phyloP scores from a whole-genome alignment of 1,139 yeast genomes.

The Hyphopichia pseudoburtonii region DNA sequence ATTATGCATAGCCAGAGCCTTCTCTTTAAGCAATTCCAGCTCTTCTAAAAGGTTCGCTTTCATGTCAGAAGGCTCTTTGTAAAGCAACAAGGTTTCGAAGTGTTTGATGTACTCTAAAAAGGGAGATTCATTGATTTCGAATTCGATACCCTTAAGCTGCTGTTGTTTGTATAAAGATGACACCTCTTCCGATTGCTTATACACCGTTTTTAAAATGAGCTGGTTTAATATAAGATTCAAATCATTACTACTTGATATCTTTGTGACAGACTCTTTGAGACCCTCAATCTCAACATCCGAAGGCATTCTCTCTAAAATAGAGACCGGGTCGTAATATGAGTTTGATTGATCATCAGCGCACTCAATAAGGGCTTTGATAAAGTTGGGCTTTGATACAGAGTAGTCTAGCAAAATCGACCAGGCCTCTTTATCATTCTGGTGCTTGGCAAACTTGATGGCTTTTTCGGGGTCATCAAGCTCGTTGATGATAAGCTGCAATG shows the following conservation, averaged over 20 bases:
- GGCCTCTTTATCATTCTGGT: constrained; percentile 68
- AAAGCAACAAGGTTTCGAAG: constrained; percentile 26
- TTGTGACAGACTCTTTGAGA: constrained; percentile 57
- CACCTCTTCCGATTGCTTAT: constrained; percentile 52
- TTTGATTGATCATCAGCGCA: constrained; percentile 58
- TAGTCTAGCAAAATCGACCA: constrained; percentile 77
- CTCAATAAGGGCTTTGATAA: constrained; percentile 72
- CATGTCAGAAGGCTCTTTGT: constrained; percentile 5
- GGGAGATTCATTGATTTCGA: constrained; percentile 26
- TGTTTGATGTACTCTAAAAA: constrained; percentile 14
- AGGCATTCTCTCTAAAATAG: constrained; percentile 67
- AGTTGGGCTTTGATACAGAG: constrained; percentile 70
- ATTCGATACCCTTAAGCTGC: constrained; percentile 43
- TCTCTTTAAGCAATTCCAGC: background rate
- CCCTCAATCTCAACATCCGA: constrained; percentile 62
- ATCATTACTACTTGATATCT: constrained; percentile 66
- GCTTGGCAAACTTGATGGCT: constrained; percentile 80
- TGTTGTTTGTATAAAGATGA: constrained; percentile 36
- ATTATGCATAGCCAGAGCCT: background rate
- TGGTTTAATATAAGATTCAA: constrained; percentile 57
- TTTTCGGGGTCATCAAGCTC: constrained; percentile 73
- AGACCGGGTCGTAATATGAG: constrained; percentile 62
- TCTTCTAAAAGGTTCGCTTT: background rate
- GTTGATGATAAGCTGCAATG: constrained; percentile 73
- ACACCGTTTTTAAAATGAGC: constrained; percentile 61